Conservation (phyloP, 331 rosid genomes). For the Ulmus americana region DNA sequence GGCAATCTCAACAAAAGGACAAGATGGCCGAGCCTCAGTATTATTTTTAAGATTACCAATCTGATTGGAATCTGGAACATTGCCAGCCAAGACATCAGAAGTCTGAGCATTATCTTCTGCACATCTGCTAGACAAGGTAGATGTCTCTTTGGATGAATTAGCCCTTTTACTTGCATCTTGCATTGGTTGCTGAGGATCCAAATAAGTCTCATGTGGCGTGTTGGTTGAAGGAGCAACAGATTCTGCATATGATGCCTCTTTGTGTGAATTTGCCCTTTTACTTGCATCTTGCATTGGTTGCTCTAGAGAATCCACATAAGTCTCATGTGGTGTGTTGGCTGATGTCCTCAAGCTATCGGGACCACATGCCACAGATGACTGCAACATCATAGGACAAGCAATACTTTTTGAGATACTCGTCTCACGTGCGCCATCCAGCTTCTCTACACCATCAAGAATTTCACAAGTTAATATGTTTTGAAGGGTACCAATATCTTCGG, state of each 20-base stretch:
- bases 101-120: constrained; percentile 18
- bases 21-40: constrained; percentile 28
- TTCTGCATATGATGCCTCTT: constrained; percentile 21
- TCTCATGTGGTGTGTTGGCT: constrained; percentile 18
- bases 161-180: constrained; percentile 29
- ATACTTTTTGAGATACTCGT: constrained; percentile 23
- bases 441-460: constrained; percentile 32
- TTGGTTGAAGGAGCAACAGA: constrained; percentile 10
- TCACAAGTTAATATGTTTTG: constrained; percentile 25
- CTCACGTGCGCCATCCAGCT: constrained; percentile 22
- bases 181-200: constrained; percentile 23
- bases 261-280: constrained; percentile 19
- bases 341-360: constrained; percentile 7
- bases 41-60: constrained; percentile 31
- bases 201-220: constrained; percentile 17
- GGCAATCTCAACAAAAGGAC: constrained; percentile 30
- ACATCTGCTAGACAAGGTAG: constrained; percentile 11
- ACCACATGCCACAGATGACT: constrained; percentile 22
- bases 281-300: constrained; percentile 32
- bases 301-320: constrained; percentile 24
- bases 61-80: constrained; percentile 7
- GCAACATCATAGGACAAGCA: constrained; percentile 29
- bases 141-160: constrained; percentile 15
- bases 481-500: constrained; percentile 25
- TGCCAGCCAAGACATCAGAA: constrained; percentile 18